Conservation (phyloP, 371 early-diverging fungal species). For the Mucor lusitanicus region DNA sequence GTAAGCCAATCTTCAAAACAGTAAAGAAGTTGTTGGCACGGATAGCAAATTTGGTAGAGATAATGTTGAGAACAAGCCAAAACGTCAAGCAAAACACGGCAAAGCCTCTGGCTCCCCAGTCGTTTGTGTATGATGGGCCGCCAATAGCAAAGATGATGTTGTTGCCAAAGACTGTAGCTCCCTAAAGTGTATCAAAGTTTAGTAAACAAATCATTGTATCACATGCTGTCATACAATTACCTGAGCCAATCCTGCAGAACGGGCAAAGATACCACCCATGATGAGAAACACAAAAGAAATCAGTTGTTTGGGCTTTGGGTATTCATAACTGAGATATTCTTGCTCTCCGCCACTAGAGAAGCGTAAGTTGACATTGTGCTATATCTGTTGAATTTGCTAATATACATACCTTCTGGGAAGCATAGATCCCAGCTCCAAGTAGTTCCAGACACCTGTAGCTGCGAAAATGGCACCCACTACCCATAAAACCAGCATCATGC, state of each 20-base stretch:
- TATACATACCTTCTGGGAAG: slow-evolving; percentile 11
- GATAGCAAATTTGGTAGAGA: slow-evolving; percentile 26
- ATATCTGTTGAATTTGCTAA: too few relatives aligned
- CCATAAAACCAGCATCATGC: slow-evolving; percentile 39
- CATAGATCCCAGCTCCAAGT: slow-evolving; percentile 38
- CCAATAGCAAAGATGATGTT: slow-evolving; percentile 33
- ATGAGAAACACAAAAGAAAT: slow-evolving; percentile 29
- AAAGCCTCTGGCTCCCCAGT: slow-evolving; percentile 31
- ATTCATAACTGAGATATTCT: slow-evolving; percentile 30
- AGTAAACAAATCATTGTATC: not conserved
- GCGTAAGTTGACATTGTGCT: too few relatives aligned
- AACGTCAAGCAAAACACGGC: slow-evolving; percentile 31
- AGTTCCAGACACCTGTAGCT: slow-evolving; percentile 28
- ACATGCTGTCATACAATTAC: slow-evolving; percentile 3
- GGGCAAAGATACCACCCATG: slow-evolving; percentile 19
- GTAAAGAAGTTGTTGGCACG: slow-evolving; percentile 28
- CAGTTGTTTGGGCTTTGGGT: slow-evolving; percentile 22
- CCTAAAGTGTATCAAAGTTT: slow-evolving; percentile 5
- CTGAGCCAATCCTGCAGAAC: slow-evolving; percentile 27
- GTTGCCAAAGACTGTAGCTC: slow-evolving; percentile 28
- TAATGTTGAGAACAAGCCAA: slow-evolving; percentile 26
- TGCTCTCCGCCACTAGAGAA: slow-evolving; percentile 26
- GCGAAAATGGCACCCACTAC: slow-evolving; percentile 31
- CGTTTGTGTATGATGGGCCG: slow-evolving; percentile 16
- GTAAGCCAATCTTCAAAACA: slow-evolving; percentile 19